These are phyloP conservation scores for Laguncularia racemosa DNA, from an alignment of 345 rosid genomes.

Conservation along the genomic window DNA sequence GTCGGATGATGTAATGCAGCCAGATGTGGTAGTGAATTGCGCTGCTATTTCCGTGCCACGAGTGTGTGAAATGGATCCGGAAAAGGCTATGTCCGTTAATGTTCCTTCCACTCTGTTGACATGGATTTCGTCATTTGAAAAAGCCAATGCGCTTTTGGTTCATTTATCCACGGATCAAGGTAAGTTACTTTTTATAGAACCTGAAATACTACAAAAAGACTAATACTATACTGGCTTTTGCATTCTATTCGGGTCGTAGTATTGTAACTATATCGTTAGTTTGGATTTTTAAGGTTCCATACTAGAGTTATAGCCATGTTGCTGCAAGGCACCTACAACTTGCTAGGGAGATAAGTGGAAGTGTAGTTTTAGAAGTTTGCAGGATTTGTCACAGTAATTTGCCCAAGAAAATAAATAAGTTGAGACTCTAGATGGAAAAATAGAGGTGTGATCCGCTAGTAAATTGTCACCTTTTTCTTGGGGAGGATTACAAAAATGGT, in stretches of 20 bases:
- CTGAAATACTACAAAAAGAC: no score
- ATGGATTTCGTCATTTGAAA: slow-evolving; percentile 50
- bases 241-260: no score
- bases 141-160: slow-evolving; percentile 40
- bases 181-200: no score
- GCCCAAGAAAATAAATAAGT: no score
- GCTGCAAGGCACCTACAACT: background rate
- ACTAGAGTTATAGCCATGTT: background rate
- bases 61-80: slow-evolving; percentile 72
- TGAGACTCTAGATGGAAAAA: no score
- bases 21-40: slow-evolving; percentile 78
- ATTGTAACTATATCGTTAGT: background rate
- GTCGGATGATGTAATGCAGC: slow-evolving; percentile 24
- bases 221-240: no score
- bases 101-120: slow-evolving; percentile 64
- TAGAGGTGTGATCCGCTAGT: no score
- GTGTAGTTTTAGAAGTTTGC: background rate
- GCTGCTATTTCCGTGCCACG: slow-evolving; percentile 88
- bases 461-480: no score
- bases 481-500: no score
- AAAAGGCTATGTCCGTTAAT: slow-evolving; percentile 57
- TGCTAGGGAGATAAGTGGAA: background rate
- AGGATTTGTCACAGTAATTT: no score
- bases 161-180: slow-evolving; percentile 97
- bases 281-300: background rate